phyloP scores from a whole-genome alignment of 129 eudicot species.

The Apium graveolens region DNA sequence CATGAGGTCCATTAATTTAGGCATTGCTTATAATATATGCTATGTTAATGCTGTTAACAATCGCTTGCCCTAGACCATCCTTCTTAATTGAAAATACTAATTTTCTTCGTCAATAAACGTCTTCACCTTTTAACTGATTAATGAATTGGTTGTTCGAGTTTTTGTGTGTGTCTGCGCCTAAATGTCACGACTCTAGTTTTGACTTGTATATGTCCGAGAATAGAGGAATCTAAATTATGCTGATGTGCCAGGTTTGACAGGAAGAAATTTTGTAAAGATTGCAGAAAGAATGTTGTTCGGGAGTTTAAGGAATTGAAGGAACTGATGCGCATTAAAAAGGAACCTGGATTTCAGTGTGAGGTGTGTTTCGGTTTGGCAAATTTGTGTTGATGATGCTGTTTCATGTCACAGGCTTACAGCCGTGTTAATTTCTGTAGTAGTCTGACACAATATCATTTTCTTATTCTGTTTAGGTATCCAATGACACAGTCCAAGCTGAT shows the following conservation, averaged over 20 bases:
- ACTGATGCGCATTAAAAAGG: constrained; percentile 62
- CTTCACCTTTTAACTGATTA: no score
- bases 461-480: constrained; percentile 46
- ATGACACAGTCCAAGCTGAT: constrained; percentile 68
- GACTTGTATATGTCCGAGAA: not conserved
- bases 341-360: constrained; percentile 82
- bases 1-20: no score
- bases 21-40: no score
- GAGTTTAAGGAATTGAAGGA: constrained; percentile 96
- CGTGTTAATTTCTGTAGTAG: not conserved
- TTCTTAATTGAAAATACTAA: no score
- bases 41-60: no score
- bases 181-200: not conserved
- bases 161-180: not conserved
- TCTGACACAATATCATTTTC: constrained; percentile 2
- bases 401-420: not conserved
- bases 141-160: not conserved
- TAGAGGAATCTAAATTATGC: not conserved
- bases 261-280: constrained; percentile 93
- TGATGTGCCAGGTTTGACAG: constrained; percentile 65
- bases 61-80: no score
- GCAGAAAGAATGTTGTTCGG: constrained; percentile 91
- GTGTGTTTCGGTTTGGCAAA: constrained; percentile 21
- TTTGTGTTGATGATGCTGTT: not conserved
- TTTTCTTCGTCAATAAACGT: no score